Conservation (phyloP, 768 basidiomycete species). For the Mycena alexandri region DNA sequence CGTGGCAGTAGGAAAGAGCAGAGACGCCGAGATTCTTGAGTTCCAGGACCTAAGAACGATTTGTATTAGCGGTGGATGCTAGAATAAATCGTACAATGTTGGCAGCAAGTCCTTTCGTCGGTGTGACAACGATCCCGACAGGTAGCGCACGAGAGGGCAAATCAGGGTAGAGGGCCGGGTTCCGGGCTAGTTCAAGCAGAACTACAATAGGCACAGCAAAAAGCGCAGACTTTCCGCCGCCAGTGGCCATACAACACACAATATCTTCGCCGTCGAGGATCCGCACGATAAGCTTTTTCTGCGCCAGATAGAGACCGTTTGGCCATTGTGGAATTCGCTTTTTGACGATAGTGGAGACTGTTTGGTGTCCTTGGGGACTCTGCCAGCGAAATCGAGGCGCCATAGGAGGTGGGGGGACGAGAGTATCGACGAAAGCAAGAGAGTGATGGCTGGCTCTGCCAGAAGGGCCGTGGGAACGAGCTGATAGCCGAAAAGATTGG, state of each 20-base stretch:
- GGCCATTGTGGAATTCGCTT: slow-evolving; percentile 9
- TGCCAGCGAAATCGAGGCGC: slow-evolving; percentile 21
- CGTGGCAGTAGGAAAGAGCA: slow-evolving; percentile 18
- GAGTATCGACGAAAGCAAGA: too few relatives aligned
- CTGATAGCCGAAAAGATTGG: too few relatives aligned
- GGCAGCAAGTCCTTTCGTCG: slow-evolving; percentile 16
- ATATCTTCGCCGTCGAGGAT: slow-evolving; percentile 24
- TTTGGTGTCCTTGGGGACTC: slow-evolving; percentile 27
- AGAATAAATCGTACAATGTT: slow-evolving; percentile 16
- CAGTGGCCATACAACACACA: slow-evolving; percentile 17
- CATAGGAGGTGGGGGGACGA: neutral
- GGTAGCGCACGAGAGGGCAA: slow-evolving; percentile 6
- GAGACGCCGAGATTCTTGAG: slow-evolving; percentile 2
- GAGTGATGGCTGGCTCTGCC: too few relatives aligned
- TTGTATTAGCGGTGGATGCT: neutral
- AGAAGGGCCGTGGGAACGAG: too few relatives aligned
- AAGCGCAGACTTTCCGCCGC: slow-evolving; percentile 20
- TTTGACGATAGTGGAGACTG: slow-evolving; percentile 33
- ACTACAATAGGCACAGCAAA: slow-evolving; percentile 19
- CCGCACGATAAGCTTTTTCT: slow-evolving; percentile 11
- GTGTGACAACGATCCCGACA: slow-evolving; percentile 21
- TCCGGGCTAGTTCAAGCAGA: slow-evolving; percentile 1
- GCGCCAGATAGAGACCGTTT: slow-evolving; percentile 14
- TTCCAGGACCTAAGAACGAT: neutral
- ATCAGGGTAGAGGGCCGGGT: slow-evolving; percentile 4